A percentile compares a stretch with the other conserved stretches of the same genome.
phyloP scores from a whole-genome alignment of 306 rosid species.

The Lupinus albus region DNA sequence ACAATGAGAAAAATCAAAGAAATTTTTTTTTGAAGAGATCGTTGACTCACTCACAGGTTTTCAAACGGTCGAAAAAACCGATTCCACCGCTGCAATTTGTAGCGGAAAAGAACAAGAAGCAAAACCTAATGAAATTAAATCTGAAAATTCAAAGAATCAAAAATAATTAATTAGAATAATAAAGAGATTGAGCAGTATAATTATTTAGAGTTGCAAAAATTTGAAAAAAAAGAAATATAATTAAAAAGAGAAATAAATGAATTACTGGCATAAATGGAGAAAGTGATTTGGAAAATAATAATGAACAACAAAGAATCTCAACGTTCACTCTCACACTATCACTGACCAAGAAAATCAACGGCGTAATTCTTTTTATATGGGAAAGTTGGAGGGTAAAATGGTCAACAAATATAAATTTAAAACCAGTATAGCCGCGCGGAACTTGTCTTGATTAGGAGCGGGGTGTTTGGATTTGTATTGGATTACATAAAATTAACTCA shows the following conservation, averaged over 20 bases:
- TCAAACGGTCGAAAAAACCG: constrained; percentile 48
- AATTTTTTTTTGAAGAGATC: constrained; percentile 7
- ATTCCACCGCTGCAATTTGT: neutral
- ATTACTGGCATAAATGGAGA: neutral
- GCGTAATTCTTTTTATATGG: too few species aligned
- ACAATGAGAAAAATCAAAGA: constrained; percentile 11
- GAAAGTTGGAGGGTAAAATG: too few species aligned
- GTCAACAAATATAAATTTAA: too few species aligned
- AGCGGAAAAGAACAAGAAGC: constrained; percentile 9
- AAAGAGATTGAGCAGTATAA: neutral
- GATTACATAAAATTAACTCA: too few species aligned
- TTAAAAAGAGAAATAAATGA: neutral
- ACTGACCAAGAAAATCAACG: too few species aligned
- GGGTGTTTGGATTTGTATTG: too few species aligned
- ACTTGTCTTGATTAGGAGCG: too few species aligned
- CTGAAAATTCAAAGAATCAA: neutral
- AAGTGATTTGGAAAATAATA: too few species aligned
- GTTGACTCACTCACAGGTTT: constrained; percentile 35
- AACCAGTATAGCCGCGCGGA: too few species aligned
- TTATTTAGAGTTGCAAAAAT: neutral
- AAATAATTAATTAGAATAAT: neutral
- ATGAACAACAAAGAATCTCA: too few species aligned
- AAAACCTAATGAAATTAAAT: neutral
- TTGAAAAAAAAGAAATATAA: neutral
- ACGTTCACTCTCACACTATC: too few species aligned